Conservation (phyloP, 495 filamentous ascomycete species). For the Neurospora intermedia region DNA sequence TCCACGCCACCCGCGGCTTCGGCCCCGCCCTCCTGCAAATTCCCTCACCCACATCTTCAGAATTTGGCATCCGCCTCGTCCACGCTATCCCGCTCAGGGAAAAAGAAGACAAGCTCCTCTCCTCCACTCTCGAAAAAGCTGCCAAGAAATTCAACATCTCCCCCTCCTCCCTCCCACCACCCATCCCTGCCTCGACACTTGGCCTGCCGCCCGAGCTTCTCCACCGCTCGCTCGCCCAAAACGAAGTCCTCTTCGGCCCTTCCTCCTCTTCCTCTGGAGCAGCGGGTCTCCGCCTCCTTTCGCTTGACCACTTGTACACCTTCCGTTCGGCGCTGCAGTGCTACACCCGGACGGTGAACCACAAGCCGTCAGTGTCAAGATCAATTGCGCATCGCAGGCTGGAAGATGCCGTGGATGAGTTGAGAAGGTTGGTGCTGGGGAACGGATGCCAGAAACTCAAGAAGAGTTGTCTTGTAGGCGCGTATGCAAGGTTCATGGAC, state of each 20-base stretch:
- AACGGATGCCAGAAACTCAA: constrained; percentile 47
- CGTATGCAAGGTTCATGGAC: constrained; percentile 49
- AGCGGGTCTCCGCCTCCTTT: constrained; percentile 55
- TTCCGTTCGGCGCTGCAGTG: constrained; percentile 56
- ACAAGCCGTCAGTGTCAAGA: neutral
- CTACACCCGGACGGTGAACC: constrained; percentile 33
- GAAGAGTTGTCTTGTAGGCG: constrained; percentile 47
- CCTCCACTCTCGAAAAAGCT: constrained; percentile 31
- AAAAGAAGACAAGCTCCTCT: constrained; percentile 29
- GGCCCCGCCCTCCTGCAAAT: neutral
- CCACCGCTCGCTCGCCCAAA: constrained; percentile 54
- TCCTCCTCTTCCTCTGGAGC: constrained; percentile 25
- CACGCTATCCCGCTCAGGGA: constrained; percentile 21
- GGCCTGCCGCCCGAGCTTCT: constrained; percentile 43
- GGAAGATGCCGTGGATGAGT: constrained; percentile 43
- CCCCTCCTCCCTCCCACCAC: constrained; percentile 15
- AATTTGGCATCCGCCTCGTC: constrained; percentile 31
- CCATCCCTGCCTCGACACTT: constrained; percentile 24
- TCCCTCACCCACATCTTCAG: neutral
- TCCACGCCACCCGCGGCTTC: constrained; percentile 25
- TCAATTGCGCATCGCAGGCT: constrained; percentile 38
- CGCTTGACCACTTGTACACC: constrained; percentile 61
- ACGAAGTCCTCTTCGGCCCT: constrained; percentile 50
- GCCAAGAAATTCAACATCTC: constrained; percentile 32
- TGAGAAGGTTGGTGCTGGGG: constrained; percentile 51